A percentile compares a stretch with the other conserved stretches of the same genome.
Evolutionary conservation across 2,329 filamentous ascomycete genomes (phyloP).

Genomic region (Hypomyces perniciosus): DNA sequence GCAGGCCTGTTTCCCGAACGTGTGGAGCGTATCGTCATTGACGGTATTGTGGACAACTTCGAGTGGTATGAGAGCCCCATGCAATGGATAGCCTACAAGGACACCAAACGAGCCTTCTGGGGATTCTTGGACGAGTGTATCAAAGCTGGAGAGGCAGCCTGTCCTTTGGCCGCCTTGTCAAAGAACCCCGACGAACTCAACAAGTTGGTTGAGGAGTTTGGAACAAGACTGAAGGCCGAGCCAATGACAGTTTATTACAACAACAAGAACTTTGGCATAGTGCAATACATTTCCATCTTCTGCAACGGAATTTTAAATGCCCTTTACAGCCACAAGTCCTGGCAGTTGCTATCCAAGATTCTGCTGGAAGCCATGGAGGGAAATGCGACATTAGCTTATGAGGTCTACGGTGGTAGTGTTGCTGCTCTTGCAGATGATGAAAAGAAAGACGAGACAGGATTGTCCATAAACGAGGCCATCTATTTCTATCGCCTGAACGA

Average conservation of each 20-base stretch:
- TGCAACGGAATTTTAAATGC: constrained; percentile 32
- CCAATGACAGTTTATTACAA: constrained; percentile 40
- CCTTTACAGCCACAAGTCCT: constrained; percentile 33
- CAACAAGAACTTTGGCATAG: constrained; percentile 30
- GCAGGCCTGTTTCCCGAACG: constrained; percentile 32
- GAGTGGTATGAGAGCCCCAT: constrained; percentile 27
- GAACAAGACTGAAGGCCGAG: constrained; percentile 29
- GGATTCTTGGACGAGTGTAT: constrained; percentile 31
- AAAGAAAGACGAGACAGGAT: too few species aligned
- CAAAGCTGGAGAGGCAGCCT: constrained; percentile 37
- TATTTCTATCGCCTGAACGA: constrained; percentile 25
- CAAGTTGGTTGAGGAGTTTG: constrained; percentile 26
- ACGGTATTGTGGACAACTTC: constrained; percentile 29
- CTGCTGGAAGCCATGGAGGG: constrained; percentile 32
- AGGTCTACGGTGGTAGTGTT: not conserved
- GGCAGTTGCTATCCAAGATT: constrained; percentile 30
- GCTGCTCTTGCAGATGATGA: too few species aligned
- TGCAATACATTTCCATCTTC: constrained; percentile 32
- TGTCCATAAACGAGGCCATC: constrained; percentile 19
- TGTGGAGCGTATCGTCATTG: constrained; percentile 29
- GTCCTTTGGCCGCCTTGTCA: constrained; percentile 34
- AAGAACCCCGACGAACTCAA: constrained; percentile 30
- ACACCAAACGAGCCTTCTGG: constrained; percentile 25
- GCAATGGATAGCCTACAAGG: constrained; percentile 21
- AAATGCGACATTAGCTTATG: constrained; percentile 32